phyloP scores from a whole-genome alignment of 495 filamentous ascomycete genomes.

The Penicillium dipodomyicola region DNA sequence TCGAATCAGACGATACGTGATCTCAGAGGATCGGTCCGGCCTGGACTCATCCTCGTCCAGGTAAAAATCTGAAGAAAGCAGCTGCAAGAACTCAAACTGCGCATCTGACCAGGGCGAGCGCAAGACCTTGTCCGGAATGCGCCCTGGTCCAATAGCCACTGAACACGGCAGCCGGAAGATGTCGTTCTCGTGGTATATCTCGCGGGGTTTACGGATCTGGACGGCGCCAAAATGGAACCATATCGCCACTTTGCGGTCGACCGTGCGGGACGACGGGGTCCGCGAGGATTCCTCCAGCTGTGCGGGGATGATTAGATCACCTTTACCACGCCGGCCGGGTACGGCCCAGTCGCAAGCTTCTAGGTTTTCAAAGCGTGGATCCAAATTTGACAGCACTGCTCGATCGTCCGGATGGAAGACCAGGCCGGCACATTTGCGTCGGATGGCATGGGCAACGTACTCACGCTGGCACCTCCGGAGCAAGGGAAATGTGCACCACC shows the following conservation, averaged over 20 bases:
- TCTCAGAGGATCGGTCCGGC: constrained; percentile 13
- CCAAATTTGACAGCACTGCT: constrained; percentile 19
- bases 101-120: constrained; percentile 41
- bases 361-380: constrained; percentile 22
- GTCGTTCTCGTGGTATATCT: constrained; percentile 29
- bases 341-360: constrained; percentile 18
- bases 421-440: constrained; percentile 26
- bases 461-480: constrained; percentile 43
- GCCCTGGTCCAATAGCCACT: constrained; percentile 15
- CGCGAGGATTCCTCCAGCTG: constrained; percentile 6
- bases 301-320: constrained; percentile 32
- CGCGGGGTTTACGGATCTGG: constrained; percentile 28
- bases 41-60: constrained; percentile 34
- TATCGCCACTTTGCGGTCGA: constrained; percentile 31
- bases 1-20: constrained; percentile 33
- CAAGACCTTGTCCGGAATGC: constrained; percentile 45
- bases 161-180: constrained; percentile 36
- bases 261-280: constrained; percentile 4
- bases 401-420: constrained; percentile 27
- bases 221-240: constrained; percentile 42
- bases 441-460: constrained; percentile 36
- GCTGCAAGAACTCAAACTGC: constrained; percentile 43
- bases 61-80: constrained; percentile 35
- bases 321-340: constrained; percentile 27
- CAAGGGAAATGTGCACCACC: constrained; percentile 46